A percentile compares a stretch with the other conserved stretches of the same genome.
Evolutionary conservation across 1,139 yeast genomes (phyloP).

Genomic region (Nakaseomyces kungkrabaensis): DNA sequence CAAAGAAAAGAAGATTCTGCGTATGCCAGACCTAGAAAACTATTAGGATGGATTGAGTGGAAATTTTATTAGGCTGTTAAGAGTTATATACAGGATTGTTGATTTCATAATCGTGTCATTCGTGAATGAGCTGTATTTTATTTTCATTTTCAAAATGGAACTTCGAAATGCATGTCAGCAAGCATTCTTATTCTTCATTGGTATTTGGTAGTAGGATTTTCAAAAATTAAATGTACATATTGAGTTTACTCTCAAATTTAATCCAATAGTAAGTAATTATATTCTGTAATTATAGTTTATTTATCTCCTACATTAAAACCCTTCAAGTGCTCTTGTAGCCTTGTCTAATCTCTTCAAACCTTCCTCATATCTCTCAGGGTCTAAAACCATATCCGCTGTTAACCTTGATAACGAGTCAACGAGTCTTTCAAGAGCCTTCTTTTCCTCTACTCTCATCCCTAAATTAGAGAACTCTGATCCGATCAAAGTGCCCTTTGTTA

Average conservation of each 20-base stretch:
- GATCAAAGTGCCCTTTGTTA: conserved; percentile 43
- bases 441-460: conserved; percentile 68
- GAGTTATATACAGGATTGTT: no score
- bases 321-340: conserved; percentile 79
- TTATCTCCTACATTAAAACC: conserved; percentile 36
- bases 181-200: no score
- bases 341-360: conserved; percentile 72
- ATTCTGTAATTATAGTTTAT: not conserved
- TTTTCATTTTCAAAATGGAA: no score
- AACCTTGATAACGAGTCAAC: conserved; percentile 76
- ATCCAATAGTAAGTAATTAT: not conserved
- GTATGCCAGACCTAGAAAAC: conserved; percentile 66
- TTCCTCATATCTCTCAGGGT: conserved; percentile 66
- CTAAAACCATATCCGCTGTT: conserved; percentile 82
- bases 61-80: no score
- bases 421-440: conserved; percentile 69
- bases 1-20: conserved; percentile 58
- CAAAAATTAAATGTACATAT: no score
- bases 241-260: no score
- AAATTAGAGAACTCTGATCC: conserved; percentile 56
- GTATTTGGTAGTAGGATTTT: no score
- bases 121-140: no score
- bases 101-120: no score
- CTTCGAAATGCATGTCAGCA: no score
- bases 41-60: conserved; percentile 9